phyloP scores from a whole-genome alignment of 2,329 filamentous ascomycete genomes.

The Paecilomyces sp. region DNA sequence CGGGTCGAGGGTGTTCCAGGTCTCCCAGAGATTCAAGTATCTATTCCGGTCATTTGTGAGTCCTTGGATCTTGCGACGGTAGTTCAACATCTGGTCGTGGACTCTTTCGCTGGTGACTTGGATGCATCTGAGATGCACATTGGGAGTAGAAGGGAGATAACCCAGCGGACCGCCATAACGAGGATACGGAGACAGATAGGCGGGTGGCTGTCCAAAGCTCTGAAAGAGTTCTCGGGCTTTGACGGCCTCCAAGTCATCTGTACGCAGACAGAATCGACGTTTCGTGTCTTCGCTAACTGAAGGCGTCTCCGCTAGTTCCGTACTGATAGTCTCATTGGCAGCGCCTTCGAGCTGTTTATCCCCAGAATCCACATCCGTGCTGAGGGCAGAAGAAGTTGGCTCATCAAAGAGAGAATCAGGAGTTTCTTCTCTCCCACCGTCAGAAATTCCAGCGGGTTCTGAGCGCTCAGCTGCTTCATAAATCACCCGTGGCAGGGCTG shows the following conservation, averaged over 20 bases:
- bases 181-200: constrained; percentile 27
- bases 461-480: constrained; percentile 1
- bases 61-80: constrained; percentile 14
- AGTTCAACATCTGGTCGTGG: constrained; percentile 13
- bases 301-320: neutral
- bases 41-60: constrained; percentile 22
- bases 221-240: constrained; percentile 16
- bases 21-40: constrained; percentile 16
- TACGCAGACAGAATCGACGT: constrained; percentile 13
- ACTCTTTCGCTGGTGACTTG: constrained; percentile 14
- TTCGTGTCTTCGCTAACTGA: constrained; percentile 14
- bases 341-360: neutral
- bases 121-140: constrained; percentile 19
- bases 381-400: constrained; percentile 5
- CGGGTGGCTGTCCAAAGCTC: constrained; percentile 9
- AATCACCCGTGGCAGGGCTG: neutral
- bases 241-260: constrained; percentile 15
- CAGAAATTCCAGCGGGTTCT: neutral
- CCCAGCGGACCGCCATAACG: constrained; percentile 15
- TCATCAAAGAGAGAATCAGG: constrained; percentile 14
- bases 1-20: constrained; percentile 17
- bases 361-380: neutral
- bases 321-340: neutral
- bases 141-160: constrained; percentile 23
- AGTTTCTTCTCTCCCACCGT: constrained; percentile 8